Evolutionary conservation across 208 protist genomes (phyloP).

Genomic region (Blechomonas ayalai): DNA sequence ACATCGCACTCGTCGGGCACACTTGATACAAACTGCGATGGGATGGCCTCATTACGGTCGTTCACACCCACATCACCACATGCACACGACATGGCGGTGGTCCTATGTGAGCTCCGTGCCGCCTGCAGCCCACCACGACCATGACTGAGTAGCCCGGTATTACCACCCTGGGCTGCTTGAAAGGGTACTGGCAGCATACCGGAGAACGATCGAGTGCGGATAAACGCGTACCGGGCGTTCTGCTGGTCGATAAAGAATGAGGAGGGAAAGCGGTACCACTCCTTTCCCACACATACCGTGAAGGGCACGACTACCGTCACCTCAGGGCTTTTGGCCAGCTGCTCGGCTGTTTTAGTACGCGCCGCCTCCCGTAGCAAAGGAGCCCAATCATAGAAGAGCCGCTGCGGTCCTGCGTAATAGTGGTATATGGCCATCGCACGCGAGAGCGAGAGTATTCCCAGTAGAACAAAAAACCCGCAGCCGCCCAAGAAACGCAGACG

Average conservation of each 20-base stretch:
- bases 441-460: conserved; percentile 47
- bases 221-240: conserved; percentile 24
- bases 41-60: conserved; percentile 38
- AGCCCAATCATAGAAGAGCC: conserved; percentile 50
- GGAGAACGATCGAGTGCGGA: conserved; percentile 20
- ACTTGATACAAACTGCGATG: conserved; percentile 40
- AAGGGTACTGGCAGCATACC: conserved; percentile 41
- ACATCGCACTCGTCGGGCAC: conserved; percentile 28
- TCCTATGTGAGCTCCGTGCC: not conserved
- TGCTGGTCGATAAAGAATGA: conserved; percentile 85
- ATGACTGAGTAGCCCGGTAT: not conserved
- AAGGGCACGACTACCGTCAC: conserved; percentile 13
- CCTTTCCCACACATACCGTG: conserved; percentile 87
- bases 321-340: conserved; percentile 1
- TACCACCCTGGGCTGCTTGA: not conserved
- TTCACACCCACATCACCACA: conserved; percentile 33
- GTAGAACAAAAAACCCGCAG: conserved; percentile 29
- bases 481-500: conserved; percentile 7
- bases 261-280: conserved; percentile 93
- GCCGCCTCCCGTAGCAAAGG: conserved; percentile 33
- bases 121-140: not conserved
- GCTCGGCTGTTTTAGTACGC: not conserved
- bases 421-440: conserved; percentile 48
- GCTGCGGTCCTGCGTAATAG: conserved; percentile 74
- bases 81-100: conserved; percentile 12